Percentiles rank a stretch among this genome's conserved stretches.
These are phyloP conservation scores for Rhodotorula sp. DNA, from an alignment of 1,284 basidiomycete species.

Conservation along the genomic window DNA sequence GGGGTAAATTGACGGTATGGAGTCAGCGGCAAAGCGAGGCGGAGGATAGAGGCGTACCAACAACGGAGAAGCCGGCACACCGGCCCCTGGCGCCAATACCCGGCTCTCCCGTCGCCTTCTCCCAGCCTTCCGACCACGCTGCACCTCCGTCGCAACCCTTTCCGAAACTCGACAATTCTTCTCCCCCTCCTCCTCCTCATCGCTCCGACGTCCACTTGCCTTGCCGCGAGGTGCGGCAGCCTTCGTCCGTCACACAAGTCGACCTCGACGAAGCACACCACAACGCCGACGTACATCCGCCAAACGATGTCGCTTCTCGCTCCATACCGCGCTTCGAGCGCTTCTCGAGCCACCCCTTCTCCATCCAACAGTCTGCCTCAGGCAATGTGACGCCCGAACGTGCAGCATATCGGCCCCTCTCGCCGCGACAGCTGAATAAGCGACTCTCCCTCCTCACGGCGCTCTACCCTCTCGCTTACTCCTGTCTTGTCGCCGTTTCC, in stretches of 20 bases:
- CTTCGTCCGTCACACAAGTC: no score
- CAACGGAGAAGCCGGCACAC: no score
- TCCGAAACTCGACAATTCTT: no score
- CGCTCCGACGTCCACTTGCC: no score
- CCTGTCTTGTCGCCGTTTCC: constrained; percentile 25
- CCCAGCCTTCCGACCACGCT: no score
- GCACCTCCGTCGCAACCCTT: no score
- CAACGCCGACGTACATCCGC: background rate
- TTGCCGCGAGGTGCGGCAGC: no score
- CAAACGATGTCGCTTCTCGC: background rate
- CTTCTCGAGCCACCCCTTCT: background rate
- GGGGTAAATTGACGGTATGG: constrained; percentile 5
- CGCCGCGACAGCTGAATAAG: constrained; percentile 26
- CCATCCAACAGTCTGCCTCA: background rate
- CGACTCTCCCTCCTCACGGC: constrained; percentile 27
- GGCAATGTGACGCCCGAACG: background rate
- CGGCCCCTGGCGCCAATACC: no score
- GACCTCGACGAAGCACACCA: no score
- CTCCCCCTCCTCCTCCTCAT: no score
- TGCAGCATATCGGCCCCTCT: background rate
- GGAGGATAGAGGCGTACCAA: no score
- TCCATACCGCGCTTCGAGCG: background rate
- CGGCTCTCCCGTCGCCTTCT: no score
- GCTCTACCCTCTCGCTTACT: constrained; percentile 30
- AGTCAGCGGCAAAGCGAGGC: constrained; percentile 3